A percentile compares a stretch with the other conserved stretches of the same genome.
Conservation (phyloP, 2,329 filamentous ascomycete species). For the Penicillium rolfsii region DNA sequence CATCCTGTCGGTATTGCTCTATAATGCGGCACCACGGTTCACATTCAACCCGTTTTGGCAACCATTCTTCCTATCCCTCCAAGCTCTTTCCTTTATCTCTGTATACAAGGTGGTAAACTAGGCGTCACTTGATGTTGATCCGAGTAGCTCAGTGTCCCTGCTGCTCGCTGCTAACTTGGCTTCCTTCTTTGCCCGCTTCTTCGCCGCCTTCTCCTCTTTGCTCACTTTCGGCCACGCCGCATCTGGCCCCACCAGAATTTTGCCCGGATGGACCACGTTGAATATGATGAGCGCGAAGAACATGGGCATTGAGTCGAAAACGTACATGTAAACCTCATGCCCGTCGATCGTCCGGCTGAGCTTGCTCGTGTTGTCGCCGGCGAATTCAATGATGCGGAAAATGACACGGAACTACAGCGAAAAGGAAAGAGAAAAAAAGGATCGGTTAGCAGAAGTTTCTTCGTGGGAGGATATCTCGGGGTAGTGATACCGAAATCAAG, state of each 20-base stretch:
- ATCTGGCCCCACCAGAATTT: background rate
- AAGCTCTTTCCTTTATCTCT: background rate
- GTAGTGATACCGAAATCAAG: background rate
- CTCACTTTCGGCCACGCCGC: background rate
- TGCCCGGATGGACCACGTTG: background rate
- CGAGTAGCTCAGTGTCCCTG: background rate
- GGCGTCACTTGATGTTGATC: background rate
- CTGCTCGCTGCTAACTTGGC: background rate
- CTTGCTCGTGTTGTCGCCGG: conserved; percentile 7
- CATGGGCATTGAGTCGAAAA: conserved; percentile 11
- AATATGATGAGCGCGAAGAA: conserved; percentile 1
- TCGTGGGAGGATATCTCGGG: background rate
- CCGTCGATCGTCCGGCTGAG: conserved; percentile 4
- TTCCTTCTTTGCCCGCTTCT: background rate
- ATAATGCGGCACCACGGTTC: too few relatives aligned
- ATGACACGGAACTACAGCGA: background rate
- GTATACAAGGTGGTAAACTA: background rate
- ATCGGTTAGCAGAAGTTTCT: background rate
- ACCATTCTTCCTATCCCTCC: background rate
- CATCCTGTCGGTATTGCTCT: too few relatives aligned
- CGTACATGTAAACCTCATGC: conserved; percentile 6
- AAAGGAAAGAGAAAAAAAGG: background rate
- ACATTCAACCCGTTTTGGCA: background rate
- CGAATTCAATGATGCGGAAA: conserved; percentile 9
- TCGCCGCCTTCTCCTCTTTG: background rate